These are phyloP conservation scores for Tetradesmus lagerheimii DNA, from an alignment of 139 green algal species.

Conservation along the genomic window DNA sequence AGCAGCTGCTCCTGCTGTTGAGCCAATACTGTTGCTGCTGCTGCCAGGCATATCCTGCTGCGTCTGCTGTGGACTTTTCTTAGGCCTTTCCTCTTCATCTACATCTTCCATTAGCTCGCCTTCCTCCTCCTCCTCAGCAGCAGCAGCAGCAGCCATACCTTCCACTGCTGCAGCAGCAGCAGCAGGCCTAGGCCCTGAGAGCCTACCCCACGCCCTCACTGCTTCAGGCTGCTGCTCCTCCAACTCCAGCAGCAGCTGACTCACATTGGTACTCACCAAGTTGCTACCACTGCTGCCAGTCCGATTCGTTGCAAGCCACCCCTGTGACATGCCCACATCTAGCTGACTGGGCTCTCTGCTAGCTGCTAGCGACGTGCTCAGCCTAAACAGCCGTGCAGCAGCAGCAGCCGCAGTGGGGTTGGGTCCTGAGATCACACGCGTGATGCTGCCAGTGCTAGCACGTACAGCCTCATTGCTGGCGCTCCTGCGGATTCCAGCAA, in stretches of 20 bases:
- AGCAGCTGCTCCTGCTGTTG: not conserved
- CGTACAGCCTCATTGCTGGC: not conserved
- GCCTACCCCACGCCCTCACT: slow-evolving; percentile 12
- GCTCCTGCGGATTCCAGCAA: not conserved
- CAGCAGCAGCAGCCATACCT: not conserved
- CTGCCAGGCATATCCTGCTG: not conserved
- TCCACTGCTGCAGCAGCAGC: not conserved
- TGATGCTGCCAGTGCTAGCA: not conserved
- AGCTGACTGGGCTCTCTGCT: slow-evolving; percentile 18
- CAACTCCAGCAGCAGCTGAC: slow-evolving; percentile 36
- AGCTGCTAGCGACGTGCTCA: not conserved
- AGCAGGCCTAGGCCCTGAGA: not conserved
- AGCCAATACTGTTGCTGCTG: not conserved
- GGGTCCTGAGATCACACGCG: not conserved
- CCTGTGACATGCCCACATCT: not conserved
- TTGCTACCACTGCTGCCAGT: not conserved
- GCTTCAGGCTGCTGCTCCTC: slow-evolving; percentile 18
- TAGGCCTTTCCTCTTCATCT: not conserved
- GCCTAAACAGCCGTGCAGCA: not conserved
- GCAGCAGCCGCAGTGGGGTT: not conserved
- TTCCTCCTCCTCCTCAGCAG: not conserved
- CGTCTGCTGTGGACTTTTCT: not conserved
- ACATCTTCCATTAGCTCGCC: not conserved
- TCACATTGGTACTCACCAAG: not conserved
- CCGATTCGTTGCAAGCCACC: not conserved